These are phyloP conservation scores for Oryza meridionalis DNA, from an alignment of 176 grass and related monocot genomes.

Conservation along the genomic window DNA sequence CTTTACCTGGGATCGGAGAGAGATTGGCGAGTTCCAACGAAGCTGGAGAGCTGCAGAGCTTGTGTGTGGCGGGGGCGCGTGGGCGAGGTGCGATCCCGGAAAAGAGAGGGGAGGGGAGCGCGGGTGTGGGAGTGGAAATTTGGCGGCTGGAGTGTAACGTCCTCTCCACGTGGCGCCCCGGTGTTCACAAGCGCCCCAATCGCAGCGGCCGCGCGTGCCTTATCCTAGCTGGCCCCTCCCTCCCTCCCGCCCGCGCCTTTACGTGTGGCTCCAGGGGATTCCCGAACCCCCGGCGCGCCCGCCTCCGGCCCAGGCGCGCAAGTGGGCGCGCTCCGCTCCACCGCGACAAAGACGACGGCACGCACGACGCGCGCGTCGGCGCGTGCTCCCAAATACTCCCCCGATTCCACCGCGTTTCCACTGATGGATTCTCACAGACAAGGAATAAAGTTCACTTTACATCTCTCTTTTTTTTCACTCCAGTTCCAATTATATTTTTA, in stretches of 20 bases:
- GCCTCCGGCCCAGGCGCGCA: background rate
- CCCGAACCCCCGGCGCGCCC: background rate
- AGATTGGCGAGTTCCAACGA: background rate
- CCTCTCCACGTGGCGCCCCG: constrained; percentile 19
- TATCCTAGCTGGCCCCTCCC: constrained; percentile 38
- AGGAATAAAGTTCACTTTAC: too few relatives aligned
- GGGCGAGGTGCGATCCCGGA: background rate
- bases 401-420: background rate
- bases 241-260: background rate
- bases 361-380: too few relatives aligned
- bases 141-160: constrained; percentile 15
- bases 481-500: too few relatives aligned
- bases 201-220: constrained; percentile 27
- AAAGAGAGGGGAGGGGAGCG: background rate
- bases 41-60: background rate
- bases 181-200: constrained; percentile 40
- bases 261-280: constrained; percentile 41
- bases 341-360: background rate
- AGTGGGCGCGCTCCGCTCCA: constrained; percentile 1
- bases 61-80: background rate
- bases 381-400: background rate
- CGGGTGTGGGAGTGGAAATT: constrained; percentile 1
- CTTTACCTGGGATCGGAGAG: background rate
- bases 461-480: too few relatives aligned
- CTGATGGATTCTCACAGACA: too few relatives aligned